These are phyloP conservation scores for Aspergillus wentii DNA, from an alignment of 495 filamentous ascomycete genomes.

Conservation along the genomic window DNA sequence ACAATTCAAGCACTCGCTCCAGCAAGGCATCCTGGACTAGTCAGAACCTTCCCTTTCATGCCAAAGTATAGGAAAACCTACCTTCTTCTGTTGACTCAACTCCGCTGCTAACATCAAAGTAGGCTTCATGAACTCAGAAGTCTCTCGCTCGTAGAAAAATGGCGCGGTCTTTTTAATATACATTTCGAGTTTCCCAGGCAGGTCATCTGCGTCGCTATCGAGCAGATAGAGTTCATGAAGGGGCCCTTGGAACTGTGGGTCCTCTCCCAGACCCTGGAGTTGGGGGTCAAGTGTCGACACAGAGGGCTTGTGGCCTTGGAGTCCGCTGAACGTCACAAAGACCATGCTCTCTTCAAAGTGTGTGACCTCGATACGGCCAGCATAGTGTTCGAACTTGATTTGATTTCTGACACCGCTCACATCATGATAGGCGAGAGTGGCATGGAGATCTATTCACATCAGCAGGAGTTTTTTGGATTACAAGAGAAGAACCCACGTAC, in stretches of 20 bases:
- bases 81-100: conserved; percentile 50
- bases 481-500: conserved; percentile 23
- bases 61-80: conserved; percentile 7
- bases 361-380: conserved; percentile 61
- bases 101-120: conserved; percentile 58
- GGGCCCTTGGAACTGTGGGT: conserved; percentile 35
- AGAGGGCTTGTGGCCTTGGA: conserved; percentile 42
- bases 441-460: conserved; percentile 50
- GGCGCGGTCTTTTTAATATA: conserved; percentile 65
- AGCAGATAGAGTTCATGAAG: conserved; percentile 50
- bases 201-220: conserved; percentile 63
- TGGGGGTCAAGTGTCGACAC: conserved; percentile 48
- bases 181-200: conserved; percentile 59
- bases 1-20: conserved; percentile 65
- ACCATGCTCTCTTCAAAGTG: conserved; percentile 58
- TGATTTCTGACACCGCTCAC: conserved; percentile 56
- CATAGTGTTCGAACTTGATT: conserved; percentile 50
- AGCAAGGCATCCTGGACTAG: conserved; percentile 52
- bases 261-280: conserved; percentile 46
- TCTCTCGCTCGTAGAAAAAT: conserved; percentile 58
- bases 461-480: conserved; percentile 4
- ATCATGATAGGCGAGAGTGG: conserved; percentile 60
- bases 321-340: conserved; percentile 46
- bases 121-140: conserved; percentile 61
- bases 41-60: conserved; percentile 5